Evolutionary conservation across 2,329 filamentous ascomycete species (phyloP).

Genomic region (Verticillium isaacii): DNA sequence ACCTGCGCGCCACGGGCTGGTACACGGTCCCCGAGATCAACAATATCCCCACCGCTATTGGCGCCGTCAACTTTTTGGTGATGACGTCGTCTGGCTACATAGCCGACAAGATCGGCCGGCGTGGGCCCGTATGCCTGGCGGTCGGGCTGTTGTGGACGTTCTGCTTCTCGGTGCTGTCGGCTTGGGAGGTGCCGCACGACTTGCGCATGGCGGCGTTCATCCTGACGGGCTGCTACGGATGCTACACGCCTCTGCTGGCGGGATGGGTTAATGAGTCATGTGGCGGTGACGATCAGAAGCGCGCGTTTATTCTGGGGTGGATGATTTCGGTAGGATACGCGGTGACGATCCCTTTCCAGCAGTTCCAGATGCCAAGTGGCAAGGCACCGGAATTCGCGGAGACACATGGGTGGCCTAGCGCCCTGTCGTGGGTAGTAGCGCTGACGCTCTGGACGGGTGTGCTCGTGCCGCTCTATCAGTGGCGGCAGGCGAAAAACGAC

Average conservation of each 20-base stretch:
- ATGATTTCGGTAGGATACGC: conserved; percentile 31
- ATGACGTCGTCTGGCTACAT: conserved; percentile 30
- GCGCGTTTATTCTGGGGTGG: conserved; percentile 32
- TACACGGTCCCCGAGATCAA: conserved; percentile 36
- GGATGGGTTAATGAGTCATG: conserved; percentile 35
- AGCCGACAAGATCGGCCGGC: conserved; percentile 29
- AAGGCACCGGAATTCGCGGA: conserved; percentile 27
- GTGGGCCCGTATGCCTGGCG: conserved; percentile 29
- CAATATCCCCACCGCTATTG: conserved; percentile 38
- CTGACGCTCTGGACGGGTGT: conserved; percentile 28
- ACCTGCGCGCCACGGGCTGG: conserved; percentile 27
- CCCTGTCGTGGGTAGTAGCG: conserved; percentile 23
- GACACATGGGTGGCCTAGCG: conserved; percentile 30
- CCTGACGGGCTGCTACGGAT: conserved; percentile 33
- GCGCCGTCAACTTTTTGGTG: conserved; percentile 36
- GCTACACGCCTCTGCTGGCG: conserved; percentile 33
- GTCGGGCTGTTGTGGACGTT: conserved; percentile 28
- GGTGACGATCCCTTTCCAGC: conserved; percentile 32
- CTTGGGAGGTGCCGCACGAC: conserved; percentile 30
- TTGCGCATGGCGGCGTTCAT: conserved; percentile 34
- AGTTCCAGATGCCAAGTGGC: conserved; percentile 28
- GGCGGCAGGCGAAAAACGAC: conserved; percentile 9
- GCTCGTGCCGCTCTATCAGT: conserved; percentile 20
- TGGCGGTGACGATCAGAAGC: conserved; percentile 36
- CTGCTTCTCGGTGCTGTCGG: conserved; percentile 29